Base-by-base conservation (phyloP, 2,329 filamentous ascomycete species). In the Neocatenulostroma microsporum region DNA sequence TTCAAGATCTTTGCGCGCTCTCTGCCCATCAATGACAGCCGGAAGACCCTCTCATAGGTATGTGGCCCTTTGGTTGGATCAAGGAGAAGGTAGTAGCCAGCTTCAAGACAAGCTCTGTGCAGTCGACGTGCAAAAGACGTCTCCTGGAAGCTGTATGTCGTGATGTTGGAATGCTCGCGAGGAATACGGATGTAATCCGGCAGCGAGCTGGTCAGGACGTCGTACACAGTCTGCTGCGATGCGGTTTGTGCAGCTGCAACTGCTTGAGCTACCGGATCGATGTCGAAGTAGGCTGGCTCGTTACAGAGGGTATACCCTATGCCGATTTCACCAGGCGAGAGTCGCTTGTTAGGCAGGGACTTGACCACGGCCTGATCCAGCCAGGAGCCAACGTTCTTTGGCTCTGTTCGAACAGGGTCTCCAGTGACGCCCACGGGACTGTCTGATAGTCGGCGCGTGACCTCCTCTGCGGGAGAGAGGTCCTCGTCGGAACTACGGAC, bases 121-220 rank as follows among this genome's bases (percentile, higher is more conserved):
- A 93, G 64, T 4, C 81, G 72, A 6, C 83, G 75, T 9, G 78
- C 77, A 48, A 93, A 88, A 1, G 72, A 78, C 2, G 67, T 63
- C 55, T 88, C 83, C 18, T 75, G 67, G 39, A 73, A 71, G 8
- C 76, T 69, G 54, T 80, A 79, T 0, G 76, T 77, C 15, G 56
- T 62, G 1, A 74, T 72, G 14, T 42, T 30, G 9, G 30, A 34
- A 5, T 47, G 18, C 4, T 36, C 26, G 3, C 27, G 35, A 5
- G 41, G 37, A 9, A 47, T 34, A 7, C 25, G 19, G 8, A 37
- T 29, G 8, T 18, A n/a, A n/a, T 30, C n/a, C 18, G 31, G 21
- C 20, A 34, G 31, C 12, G 25, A 4, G 10, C 17, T 34, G 4
- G 31, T 26, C 5, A 34, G 15, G n/a, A n/a, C n/a, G n/a, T 32